These are phyloP conservation scores for Phragmites australis DNA, from an alignment of 176 grass and related monocot species.

Conservation along the genomic window DNA sequence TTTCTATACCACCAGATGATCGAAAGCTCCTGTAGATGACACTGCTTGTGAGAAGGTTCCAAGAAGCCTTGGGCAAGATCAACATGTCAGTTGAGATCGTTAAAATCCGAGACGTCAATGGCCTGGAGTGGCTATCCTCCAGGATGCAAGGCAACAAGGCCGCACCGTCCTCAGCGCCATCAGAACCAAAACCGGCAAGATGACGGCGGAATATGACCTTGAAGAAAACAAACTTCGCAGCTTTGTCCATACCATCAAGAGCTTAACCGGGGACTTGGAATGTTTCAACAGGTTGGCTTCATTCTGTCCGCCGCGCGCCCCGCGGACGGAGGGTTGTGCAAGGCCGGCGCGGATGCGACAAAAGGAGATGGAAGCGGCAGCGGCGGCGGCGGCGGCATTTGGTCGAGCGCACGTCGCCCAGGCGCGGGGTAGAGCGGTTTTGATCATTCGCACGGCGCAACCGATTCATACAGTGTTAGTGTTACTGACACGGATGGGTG, in stretches of 20 bases:
- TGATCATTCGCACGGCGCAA: not conserved
- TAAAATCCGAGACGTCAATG: not conserved
- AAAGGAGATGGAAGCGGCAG: not conserved
- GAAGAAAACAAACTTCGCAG: not conserved
- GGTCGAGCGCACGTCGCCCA: slow-evolving; percentile 13
- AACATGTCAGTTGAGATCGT: not conserved
- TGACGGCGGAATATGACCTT: not conserved
- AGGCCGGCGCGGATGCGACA: not conserved
- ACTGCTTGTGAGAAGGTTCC: not conserved
- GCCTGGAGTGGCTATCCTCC: not conserved
- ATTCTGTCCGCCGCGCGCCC: slow-evolving; percentile 12
- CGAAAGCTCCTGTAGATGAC: not conserved
- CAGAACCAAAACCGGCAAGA: not conserved
- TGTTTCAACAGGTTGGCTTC: not conserved
- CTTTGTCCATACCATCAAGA: not conserved
- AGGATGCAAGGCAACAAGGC: not conserved
- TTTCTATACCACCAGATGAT: no score
- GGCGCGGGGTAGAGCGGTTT: not conserved
- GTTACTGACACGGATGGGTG: no score
- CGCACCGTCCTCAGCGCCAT: not conserved
- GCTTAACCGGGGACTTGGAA: not conserved
- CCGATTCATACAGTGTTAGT: no score
- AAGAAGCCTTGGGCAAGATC: not conserved
- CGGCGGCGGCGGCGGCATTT: slow-evolving; percentile 23
- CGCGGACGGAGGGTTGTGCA: not conserved